These are phyloP conservation scores for Plectranthus barbatus DNA, from an alignment of 257 asterid species.

Conservation along the genomic window DNA sequence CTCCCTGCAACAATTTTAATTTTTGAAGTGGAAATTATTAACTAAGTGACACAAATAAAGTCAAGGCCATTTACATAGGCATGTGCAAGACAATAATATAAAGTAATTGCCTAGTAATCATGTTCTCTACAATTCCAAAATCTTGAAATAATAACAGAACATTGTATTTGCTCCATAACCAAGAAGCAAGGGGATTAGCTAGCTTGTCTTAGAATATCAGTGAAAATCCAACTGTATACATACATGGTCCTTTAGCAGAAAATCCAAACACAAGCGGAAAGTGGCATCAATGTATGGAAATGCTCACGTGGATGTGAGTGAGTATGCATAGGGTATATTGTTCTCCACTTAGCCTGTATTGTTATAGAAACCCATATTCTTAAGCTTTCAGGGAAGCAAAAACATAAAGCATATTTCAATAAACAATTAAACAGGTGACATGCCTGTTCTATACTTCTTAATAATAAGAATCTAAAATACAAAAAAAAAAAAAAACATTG, in stretches of 20 bases:
- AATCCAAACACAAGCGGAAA: not conserved
- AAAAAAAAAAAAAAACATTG: not conserved
- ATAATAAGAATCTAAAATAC: not conserved
- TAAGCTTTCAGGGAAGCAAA: not conserved
- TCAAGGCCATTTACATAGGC: not conserved
- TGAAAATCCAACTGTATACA: not conserved
- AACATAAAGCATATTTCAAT: not conserved
- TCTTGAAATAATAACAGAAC: not conserved
- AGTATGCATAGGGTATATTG: not conserved
- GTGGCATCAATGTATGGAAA: not conserved
- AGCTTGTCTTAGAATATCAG: not conserved
- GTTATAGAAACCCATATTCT: not conserved
- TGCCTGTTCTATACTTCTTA: not conserved
- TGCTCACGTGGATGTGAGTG: not conserved
- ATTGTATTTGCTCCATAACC: not conserved
- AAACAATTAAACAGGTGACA: not conserved
- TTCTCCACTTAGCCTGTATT: not conserved
- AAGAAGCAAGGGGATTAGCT: not conserved
- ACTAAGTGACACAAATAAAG: not conserved
- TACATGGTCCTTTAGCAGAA: not conserved
- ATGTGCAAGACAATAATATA: not conserved
- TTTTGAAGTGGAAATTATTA: not conserved
- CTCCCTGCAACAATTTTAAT: constrained; percentile 49
- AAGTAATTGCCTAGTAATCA: not conserved
- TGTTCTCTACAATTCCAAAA: not conserved